Percentiles rank a stretch among this genome's conserved stretches.
Conservation (phyloP, 768 basidiomycete genomes). For the Grammothele lineata region DNA sequence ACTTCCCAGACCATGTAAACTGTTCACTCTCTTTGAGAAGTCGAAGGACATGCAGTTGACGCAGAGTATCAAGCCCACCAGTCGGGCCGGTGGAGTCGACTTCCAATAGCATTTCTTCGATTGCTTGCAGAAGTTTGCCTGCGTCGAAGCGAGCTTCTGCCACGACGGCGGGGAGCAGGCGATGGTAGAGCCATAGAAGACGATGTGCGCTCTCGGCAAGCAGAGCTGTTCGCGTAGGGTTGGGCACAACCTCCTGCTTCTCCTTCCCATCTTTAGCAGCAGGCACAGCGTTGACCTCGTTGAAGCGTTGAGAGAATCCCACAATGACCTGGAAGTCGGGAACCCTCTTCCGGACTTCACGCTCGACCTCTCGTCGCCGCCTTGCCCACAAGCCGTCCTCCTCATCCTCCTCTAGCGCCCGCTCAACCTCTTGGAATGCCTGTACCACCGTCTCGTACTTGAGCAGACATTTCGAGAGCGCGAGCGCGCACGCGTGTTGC, state of each 20-base stretch:
- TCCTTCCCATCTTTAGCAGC: background rate
- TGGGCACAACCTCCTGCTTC: constrained; percentile 8
- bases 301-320: constrained; percentile 55
- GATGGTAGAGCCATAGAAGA: constrained; percentile 83
- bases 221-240: constrained; percentile 48
- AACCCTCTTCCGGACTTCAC: constrained; percentile 68
- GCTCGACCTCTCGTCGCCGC: constrained; percentile 62
- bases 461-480: constrained; percentile 66
- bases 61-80: constrained; percentile 47
- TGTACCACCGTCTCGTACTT: constrained; percentile 61
- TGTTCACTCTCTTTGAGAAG: constrained; percentile 74
- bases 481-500: constrained; percentile 79
- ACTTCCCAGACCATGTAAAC: constrained; percentile 74
- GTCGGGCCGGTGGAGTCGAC: constrained; percentile 15
- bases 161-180: constrained; percentile 65
- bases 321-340: constrained; percentile 88
- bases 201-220: constrained; percentile 78
- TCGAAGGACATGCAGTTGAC: constrained; percentile 74
- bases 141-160: constrained; percentile 83
- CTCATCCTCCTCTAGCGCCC: constrained; percentile 28
- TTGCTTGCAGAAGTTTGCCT: constrained; percentile 58
- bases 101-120: constrained; percentile 6
- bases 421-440: constrained; percentile 57
- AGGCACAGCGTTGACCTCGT: constrained; percentile 3
- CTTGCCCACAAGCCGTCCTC: constrained; percentile 67